Evolutionary conservation across 768 basidiomycete genomes (phyloP), one percentile per base, ranked within the genome.

Genomic region (button mushroom (Agaricus bisporus)): DNA sequence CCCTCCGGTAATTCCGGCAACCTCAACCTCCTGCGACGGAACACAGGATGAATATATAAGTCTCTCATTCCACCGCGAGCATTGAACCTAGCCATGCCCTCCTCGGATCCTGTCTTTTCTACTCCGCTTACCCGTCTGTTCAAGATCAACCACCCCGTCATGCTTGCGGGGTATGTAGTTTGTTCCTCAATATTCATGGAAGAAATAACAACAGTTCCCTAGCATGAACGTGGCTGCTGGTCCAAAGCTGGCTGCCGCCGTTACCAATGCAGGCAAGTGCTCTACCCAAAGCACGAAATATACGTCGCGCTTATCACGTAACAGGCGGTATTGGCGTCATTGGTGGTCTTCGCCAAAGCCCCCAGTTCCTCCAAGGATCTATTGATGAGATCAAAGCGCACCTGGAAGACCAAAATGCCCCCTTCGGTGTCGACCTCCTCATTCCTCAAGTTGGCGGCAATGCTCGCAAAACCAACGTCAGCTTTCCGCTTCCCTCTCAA

Each of bases 141-240:
- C 72, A 76, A 74, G 41, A 85, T 92, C 56, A 82, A 80, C 67
- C 91, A 92, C 63, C 91, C 91, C 5, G 84, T 92, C 64, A 83
- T 92, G 80, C 76, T 92, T 26, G 91, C 90, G 59, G 88, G 85
- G 73, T 73, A 63, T 14, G 68, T 61, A 51, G 62, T 55, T 12
- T 45, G 15, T 15, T 18, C 35, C 44, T 46, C 18, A 18, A 14
- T 44, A 17, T 36, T n/a, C 12, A 22, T 7, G 47, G 15, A 12
- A 28, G 43, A 15, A 41, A 51, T 26, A 50, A 41, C 55, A 37
- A 7, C 11, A 26, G 32, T 26, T 37, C 38, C 38, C 32, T 70
- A 79, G 86, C 51, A 91, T 92, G 90, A 91, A 89, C 63, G 83
- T 92, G 29, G 91, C 90, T 48, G 88, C 91, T 44, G 89, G 89